phyloP scores from a whole-genome alignment of 345 rosid species.

The Trapa bicornis region DNA sequence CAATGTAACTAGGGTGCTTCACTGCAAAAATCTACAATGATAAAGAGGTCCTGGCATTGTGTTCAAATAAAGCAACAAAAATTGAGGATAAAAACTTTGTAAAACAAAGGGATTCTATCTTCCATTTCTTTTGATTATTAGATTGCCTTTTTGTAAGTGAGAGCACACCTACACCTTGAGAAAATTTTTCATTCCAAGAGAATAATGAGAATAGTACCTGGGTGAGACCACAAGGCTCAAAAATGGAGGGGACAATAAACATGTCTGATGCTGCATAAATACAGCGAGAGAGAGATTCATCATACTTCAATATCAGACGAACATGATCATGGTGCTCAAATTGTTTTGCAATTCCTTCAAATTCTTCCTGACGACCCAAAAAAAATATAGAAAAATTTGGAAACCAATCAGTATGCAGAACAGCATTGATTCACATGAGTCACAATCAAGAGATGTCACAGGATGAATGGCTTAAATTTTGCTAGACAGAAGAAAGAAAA shows the following conservation, averaged over 20 bases:
- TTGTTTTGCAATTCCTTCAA: conserved; percentile 69
- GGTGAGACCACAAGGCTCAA: conserved; percentile 99
- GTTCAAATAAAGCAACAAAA: neutral
- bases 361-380: conserved; percentile 48
- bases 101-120: neutral
- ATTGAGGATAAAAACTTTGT: neutral
- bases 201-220: conserved; percentile 38
- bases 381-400: neutral
- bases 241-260: conserved; percentile 87
- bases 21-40: neutral
- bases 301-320: conserved; percentile 70
- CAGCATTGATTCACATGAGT: neutral
- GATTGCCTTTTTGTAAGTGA: neutral
- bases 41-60: neutral
- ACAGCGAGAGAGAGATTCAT: conserved; percentile 74
- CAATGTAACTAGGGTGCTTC: neutral
- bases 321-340: conserved; percentile 55
- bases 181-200: neutral
- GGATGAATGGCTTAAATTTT: neutral
- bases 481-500: neutral
- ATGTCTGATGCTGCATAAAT: conserved; percentile 86
- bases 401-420: conserved; percentile 4
- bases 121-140: neutral
- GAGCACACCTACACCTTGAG: neutral
- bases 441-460: neutral